A percentile compares a stretch with the other conserved stretches of the same genome.
Conservation (phyloP, 495 filamentous ascomycete genomes). For the Thozetella sp. region DNA sequence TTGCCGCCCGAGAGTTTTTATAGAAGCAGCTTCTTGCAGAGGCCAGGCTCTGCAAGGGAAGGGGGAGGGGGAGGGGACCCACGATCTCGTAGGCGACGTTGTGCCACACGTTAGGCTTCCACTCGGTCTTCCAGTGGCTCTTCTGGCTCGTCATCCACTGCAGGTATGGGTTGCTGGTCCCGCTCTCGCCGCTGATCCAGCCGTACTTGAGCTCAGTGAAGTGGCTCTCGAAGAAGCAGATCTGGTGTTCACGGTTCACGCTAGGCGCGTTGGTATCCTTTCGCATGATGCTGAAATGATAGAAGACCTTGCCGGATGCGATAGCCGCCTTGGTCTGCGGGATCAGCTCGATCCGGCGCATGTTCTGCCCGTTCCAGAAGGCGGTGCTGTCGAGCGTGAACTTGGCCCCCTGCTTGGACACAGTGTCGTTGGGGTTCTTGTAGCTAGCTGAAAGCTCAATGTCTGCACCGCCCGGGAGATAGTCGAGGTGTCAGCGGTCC, state of each 20-base stretch:
- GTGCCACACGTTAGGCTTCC: slow-evolving; percentile 64
- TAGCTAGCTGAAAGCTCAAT: slow-evolving; percentile 47
- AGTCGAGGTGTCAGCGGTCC: no score
- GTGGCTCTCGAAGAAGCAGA: slow-evolving; percentile 73
- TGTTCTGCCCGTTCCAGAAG: slow-evolving; percentile 57
- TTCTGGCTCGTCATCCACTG: slow-evolving; percentile 46
- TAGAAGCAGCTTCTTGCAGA: background rate
- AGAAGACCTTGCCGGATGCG: slow-evolving; percentile 62
- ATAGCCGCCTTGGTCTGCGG: slow-evolving; percentile 66
- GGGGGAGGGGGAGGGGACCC: slow-evolving; percentile 4
- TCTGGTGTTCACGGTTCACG: slow-evolving; percentile 66
- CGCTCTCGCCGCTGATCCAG: slow-evolving; percentile 59
- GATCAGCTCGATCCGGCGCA: slow-evolving; percentile 61
- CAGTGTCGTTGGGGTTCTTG: slow-evolving; percentile 67
- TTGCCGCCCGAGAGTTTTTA: background rate
- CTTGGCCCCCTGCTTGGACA: slow-evolving; percentile 61
- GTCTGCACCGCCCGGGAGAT: no score
- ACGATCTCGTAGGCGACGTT: slow-evolving; percentile 70
- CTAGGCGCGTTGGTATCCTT: slow-evolving; percentile 57
- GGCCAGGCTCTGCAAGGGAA: background rate
- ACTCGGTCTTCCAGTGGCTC: slow-evolving; percentile 42
- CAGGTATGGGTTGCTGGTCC: slow-evolving; percentile 49
- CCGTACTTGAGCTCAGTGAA: slow-evolving; percentile 77
- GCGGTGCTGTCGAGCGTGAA: slow-evolving; percentile 65
- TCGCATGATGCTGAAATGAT: slow-evolving; percentile 68